These are phyloP conservation scores for Pyrus betulifolia DNA, from an alignment of 306 rosid species.

Conservation along the genomic window DNA sequence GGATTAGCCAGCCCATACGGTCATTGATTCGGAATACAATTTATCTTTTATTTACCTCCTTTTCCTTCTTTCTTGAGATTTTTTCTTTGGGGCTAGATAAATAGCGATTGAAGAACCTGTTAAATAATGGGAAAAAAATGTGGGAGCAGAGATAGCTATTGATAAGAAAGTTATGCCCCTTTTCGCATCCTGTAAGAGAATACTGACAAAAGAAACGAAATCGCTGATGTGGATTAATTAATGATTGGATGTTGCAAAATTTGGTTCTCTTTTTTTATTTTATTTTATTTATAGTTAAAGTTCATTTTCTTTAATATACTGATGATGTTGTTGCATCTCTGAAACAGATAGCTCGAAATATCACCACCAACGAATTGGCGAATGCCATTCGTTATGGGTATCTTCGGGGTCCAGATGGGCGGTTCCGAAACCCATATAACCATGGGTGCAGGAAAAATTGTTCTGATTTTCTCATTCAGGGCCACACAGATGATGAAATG, in stretches of 20 bases:
- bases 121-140: neutral
- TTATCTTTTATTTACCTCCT: neutral
- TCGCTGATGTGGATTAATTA: neutral
- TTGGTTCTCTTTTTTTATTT: neutral
- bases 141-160: neutral
- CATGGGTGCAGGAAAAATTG: slow-evolving; percentile 81
- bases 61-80: neutral
- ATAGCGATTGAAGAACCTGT: neutral
- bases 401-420: slow-evolving; percentile 81
- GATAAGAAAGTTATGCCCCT: neutral
- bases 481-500: slow-evolving; percentile 54
- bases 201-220: neutral
- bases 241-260: neutral
- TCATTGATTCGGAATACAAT: neutral
- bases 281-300: neutral
- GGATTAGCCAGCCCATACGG: neutral
- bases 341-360: slow-evolving; percentile 77
- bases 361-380: slow-evolving; percentile 79
- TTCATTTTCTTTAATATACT: neutral
- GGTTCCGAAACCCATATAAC: slow-evolving; percentile 72
- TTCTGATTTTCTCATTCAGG: slow-evolving; percentile 58
- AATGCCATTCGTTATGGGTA: slow-evolving; percentile 68
- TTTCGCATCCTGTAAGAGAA: neutral
- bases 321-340: slow-evolving; percentile 11
- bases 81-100: no score